A percentile compares a stretch with the other conserved stretches of the same genome.
These are phyloP conservation scores for Phanerodontia chrysosporium DNA, from an alignment of 768 basidiomycete species.

Conservation along the genomic window DNA sequence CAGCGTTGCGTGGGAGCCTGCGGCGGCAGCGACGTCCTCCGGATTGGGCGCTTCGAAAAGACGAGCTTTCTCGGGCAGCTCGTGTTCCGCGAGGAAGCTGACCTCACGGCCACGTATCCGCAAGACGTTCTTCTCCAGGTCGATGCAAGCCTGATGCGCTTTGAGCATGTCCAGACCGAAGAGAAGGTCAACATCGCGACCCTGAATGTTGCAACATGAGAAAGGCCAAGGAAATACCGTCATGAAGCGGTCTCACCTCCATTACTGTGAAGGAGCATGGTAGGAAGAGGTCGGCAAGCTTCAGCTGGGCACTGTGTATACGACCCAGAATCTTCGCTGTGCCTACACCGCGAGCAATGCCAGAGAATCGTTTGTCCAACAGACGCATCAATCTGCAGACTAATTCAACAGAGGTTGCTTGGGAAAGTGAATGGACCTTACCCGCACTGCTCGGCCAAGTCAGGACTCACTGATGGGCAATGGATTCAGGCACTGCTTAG, in stretches of 20 bases:
- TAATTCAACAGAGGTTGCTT: conserved; percentile 4
- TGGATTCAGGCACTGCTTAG: no score
- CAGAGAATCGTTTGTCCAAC: conserved; percentile 80
- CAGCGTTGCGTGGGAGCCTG: conserved; percentile 12
- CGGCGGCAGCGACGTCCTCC: conserved; percentile 26
- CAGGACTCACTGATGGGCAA: conserved; percentile 70
- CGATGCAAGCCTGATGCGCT: conserved; percentile 94
- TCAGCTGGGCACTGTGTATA: conserved; percentile 90
- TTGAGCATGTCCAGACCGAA: conserved; percentile 99
- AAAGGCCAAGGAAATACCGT: neutral
- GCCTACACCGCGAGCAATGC: conserved; percentile 91
- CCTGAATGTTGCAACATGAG: conserved; percentile 39
- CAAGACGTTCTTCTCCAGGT: conserved; percentile 83
- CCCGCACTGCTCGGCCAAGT: conserved; percentile 90
- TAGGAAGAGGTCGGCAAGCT: conserved; percentile 76
- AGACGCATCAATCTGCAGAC: conserved; percentile 82
- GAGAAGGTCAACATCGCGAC: conserved; percentile 89
- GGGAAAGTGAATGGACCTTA: conserved; percentile 33
- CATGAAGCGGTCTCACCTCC: conserved; percentile 56
- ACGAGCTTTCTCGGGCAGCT: conserved; percentile 81
- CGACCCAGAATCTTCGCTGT: conserved; percentile 92
- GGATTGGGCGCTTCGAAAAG: conserved; percentile 23
- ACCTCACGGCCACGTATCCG: conserved; percentile 92
- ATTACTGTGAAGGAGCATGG: conserved; percentile 94
- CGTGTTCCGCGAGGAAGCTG: conserved; percentile 87